Base-by-base conservation (phyloP, 129 eudicot genomes). In the Apium graveolens region DNA sequence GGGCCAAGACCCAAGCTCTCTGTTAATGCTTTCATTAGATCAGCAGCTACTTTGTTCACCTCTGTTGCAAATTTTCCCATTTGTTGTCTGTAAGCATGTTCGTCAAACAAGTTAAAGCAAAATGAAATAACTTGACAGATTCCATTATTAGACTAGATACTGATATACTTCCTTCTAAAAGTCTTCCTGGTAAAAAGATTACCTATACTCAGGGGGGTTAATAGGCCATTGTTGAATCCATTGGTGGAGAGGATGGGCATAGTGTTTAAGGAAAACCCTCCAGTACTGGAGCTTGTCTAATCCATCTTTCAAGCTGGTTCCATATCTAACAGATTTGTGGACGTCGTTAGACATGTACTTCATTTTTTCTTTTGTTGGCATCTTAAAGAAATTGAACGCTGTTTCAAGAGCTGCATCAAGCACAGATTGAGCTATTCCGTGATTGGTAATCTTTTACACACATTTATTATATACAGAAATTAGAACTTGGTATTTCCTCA, bases 181-280 rank as follows among this genome's bases (percentile, higher is more conserved):
- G 20, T 14, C 5, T 4, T 46, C n/a, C n/a, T n/a, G n/a, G n/a
- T n/a, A 16, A 66, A 66, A 14, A 69, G 11, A 5, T 17, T 20
- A 84, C 97, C 88, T 88, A 81, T 89, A 92, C 34, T 81, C 79
- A 5, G 83, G 60, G 76, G 96, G 97, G 20, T 80, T 90, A 55
- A 78, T 18, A 10, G 97, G 97, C 97, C 95, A 92, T 74, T 82
- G 81, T 12, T 80, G 62, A 34, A 92, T 46, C 95, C 95, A 92
- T 8, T 84, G 82, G 26, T 84, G 34, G 8, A 92, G 78, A 11
- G 97, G 97, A 77, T 92, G 85, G 7, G 97, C 91, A 87, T 89
- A 87, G 38, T 86, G 97, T 81, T 92, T 88, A 60, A 92, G 97
- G 29, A 92, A 89, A 35, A 87, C 81, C 85, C 97, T 87, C 95